These are phyloP conservation scores for Podaxis carcinomalis DNA, from an alignment of 768 basidiomycete species.

Conservation along the genomic window DNA sequence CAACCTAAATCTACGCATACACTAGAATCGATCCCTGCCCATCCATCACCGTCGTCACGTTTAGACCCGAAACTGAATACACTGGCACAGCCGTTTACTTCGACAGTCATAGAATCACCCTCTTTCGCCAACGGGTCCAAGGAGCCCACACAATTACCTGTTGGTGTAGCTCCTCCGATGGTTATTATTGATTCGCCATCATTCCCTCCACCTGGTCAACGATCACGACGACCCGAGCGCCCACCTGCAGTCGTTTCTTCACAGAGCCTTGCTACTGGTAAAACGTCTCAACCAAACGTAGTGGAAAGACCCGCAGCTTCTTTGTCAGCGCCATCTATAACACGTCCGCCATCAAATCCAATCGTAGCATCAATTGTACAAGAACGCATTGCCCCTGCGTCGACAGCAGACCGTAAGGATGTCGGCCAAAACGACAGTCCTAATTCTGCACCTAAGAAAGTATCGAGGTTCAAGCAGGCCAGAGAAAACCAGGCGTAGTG, in stretches of 20 bases:
- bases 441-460: constrained; percentile 17
- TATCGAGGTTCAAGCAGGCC: constrained; percentile 26
- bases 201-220: constrained; percentile 24
- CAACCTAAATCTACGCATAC: not conserved
- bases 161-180: not conserved
- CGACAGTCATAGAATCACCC: constrained; percentile 7
- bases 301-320: not conserved
- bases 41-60: constrained; percentile 12
- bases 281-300: not conserved
- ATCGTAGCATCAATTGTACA: constrained; percentile 8
- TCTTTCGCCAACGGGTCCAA: constrained; percentile 8
- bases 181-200: constrained; percentile 37
- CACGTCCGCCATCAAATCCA: not conserved
- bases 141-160: not conserved
- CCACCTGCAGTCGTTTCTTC: constrained; percentile 17
- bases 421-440: not conserved
- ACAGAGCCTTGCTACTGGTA: not conserved
- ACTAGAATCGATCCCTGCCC: not conserved
- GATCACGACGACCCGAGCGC: constrained; percentile 14
- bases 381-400: constrained; percentile 3
- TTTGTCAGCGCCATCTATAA: not conserved
- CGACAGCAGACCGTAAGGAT: not conserved
- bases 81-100: not conserved
- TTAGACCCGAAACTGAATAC: constrained; percentile 4
- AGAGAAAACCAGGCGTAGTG: constrained; percentile 10